These are phyloP conservation scores for Alectoria sarmentosa DNA, from an alignment of 495 filamentous ascomycete species.

Conservation along the genomic window DNA sequence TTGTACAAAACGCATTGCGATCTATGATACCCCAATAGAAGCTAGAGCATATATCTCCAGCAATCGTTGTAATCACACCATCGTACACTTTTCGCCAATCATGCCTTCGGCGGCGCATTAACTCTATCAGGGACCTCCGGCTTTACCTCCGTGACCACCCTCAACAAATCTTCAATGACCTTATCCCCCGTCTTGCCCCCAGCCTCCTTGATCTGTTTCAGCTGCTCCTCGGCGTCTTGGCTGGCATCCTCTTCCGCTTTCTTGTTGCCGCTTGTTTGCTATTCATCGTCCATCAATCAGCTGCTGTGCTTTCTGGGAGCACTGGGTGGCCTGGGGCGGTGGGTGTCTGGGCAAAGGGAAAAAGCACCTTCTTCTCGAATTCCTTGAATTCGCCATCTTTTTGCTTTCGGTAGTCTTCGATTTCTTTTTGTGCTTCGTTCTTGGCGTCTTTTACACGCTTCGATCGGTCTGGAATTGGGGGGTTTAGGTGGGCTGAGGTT, in stretches of 20 bases:
- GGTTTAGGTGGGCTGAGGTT: constrained; percentile 15
- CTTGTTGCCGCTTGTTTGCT: constrained; percentile 86
- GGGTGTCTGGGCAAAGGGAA: neutral
- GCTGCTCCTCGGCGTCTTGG: constrained; percentile 71
- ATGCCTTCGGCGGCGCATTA: constrained; percentile 22
- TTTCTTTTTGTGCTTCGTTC: constrained; percentile 93
- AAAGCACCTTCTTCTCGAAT: constrained; percentile 80
- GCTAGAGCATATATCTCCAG: neutral
- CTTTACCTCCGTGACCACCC: constrained; percentile 71
- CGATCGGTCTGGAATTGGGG: constrained; percentile 65
- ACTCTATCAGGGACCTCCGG: constrained; percentile 58
- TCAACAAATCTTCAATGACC: constrained; percentile 73
- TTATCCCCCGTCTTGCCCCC: constrained; percentile 70
- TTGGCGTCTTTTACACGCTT: constrained; percentile 95
- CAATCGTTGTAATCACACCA: constrained; percentile 2
- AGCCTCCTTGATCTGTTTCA: constrained; percentile 72
- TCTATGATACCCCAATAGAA: neutral
- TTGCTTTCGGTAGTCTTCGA: constrained; percentile 82
- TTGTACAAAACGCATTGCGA: neutral
- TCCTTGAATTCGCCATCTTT: constrained; percentile 95
- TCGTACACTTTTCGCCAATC: constrained; percentile 12
- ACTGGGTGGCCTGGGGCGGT: neutral
- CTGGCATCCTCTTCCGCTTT: constrained; percentile 78
- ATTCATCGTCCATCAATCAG: neutral
- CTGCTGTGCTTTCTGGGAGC: neutral